These are phyloP conservation scores for Lecanoromycetidae sp. DNA, from an alignment of 2,329 filamentous ascomycete species.

Conservation along the genomic window DNA sequence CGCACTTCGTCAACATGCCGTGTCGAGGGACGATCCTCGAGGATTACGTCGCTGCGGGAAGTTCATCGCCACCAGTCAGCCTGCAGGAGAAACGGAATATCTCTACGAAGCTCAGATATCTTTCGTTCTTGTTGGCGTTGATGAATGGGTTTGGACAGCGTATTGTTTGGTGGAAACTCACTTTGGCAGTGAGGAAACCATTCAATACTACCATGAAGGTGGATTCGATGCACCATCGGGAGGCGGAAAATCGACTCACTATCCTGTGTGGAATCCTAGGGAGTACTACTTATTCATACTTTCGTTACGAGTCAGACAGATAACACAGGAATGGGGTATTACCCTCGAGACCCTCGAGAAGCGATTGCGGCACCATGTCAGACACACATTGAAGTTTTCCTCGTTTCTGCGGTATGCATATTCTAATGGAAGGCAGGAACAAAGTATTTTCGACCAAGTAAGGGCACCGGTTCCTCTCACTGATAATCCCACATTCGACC, in stretches of 20 bases:
- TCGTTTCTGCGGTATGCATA: not conserved
- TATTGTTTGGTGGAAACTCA: constrained; percentile 13
- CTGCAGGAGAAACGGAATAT: not conserved
- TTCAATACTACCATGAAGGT: constrained; percentile 1
- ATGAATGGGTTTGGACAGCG: constrained; percentile 17
- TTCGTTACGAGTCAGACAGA: constrained; percentile 4
- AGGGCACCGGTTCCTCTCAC: not conserved
- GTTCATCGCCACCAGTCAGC: not conserved
- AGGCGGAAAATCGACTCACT: not conserved
- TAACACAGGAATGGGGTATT: not conserved
- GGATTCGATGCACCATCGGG: constrained; percentile 10
- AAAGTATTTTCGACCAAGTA: not conserved
- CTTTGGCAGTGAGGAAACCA: constrained; percentile 10
- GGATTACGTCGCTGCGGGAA: not conserved
- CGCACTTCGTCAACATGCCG: not conserved
- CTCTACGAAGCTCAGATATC: not conserved
- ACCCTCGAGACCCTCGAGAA: not conserved
- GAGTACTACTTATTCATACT: constrained; percentile 16
- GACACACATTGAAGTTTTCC: not conserved
- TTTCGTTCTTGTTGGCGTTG: constrained; percentile 7
- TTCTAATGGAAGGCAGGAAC: not conserved
- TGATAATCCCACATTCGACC: not conserved
- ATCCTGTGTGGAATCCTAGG: constrained; percentile 14
- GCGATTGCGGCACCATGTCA: not conserved
- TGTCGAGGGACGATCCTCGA: not conserved